Conservation (phyloP, 2,329 filamentous ascomycete species). For the Colletotrichum sublineola region DNA sequence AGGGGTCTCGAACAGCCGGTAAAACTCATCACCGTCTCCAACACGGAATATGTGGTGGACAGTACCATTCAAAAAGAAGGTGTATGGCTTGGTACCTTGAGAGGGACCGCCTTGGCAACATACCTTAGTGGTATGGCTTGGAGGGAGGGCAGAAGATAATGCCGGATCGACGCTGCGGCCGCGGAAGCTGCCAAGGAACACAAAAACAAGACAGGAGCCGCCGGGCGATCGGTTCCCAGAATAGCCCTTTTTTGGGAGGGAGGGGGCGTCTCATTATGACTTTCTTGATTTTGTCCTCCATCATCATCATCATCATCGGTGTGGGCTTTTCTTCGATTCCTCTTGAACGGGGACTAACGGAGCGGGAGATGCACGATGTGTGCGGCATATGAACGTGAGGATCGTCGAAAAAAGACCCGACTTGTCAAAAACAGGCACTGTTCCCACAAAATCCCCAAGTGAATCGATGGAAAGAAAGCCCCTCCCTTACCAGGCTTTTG, state of each 20-base stretch:
- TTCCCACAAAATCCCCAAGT: background rate
- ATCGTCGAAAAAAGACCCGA: background rate
- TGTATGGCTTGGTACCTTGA: too few species aligned
- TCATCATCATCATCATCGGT: too few species aligned
- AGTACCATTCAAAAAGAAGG: background rate
- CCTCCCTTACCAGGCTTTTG: background rate
- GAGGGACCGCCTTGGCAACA: too few species aligned
- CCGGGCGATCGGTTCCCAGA: slow-evolving; percentile 27
- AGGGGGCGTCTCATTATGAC: slow-evolving; percentile 12
- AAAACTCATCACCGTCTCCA: slow-evolving; percentile 13
- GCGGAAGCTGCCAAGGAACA: slow-evolving; percentile 24
- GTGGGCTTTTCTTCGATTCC: background rate
- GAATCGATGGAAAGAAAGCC: too few species aligned
- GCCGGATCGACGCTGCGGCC: slow-evolving; percentile 34
- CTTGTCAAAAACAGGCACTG: background rate
- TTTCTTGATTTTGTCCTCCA: background rate
- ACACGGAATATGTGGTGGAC: background rate
- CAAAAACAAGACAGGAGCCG: background rate
- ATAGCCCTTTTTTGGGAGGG: background rate
- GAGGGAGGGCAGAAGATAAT: background rate
- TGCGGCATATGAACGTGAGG: background rate
- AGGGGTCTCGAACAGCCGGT: background rate
- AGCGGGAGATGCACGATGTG: slow-evolving; percentile 6
- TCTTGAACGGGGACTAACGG: background rate
- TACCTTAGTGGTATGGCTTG: background rate